Conservation (phyloP, 257 asterid genomes). For the Petrea volubilis region DNA sequence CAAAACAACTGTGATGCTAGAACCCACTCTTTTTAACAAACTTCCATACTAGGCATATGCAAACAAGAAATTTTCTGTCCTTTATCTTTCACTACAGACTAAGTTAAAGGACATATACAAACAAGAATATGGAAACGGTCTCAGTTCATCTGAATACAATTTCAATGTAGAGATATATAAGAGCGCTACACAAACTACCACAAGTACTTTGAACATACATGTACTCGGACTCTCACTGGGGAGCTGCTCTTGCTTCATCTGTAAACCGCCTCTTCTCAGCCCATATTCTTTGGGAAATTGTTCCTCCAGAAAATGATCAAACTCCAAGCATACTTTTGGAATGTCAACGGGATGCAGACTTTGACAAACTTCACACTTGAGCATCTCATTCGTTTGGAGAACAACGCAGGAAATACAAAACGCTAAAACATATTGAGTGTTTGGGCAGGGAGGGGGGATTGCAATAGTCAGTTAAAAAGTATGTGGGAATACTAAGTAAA, state of each 20-base stretch:
- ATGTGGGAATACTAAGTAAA: not conserved
- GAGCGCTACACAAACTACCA: not conserved
- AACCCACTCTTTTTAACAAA: not conserved
- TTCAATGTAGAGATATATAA: not conserved
- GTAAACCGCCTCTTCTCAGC: conserved; percentile 27
- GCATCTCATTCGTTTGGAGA: conserved; percentile 14
- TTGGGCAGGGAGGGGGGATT: not conserved
- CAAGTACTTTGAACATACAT: conserved; percentile 19
- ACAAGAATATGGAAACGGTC: not conserved
- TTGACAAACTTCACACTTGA: conserved; percentile 48
- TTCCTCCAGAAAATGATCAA: conserved; percentile 48
- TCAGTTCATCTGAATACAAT: not conserved
- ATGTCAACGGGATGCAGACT: conserved; percentile 43
- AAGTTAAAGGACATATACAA: not conserved
- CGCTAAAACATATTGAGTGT: conserved; percentile 15
- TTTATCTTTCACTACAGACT: not conserved
- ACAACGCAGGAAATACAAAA: conserved; percentile 36
- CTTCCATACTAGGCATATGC: not conserved
- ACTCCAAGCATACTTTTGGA: conserved; percentile 55
- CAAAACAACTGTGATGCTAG: not conserved
- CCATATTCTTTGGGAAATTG: conserved; percentile 45
- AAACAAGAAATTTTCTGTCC: too few species aligned
- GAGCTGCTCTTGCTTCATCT: conserved; percentile 31
- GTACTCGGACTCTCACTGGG: conserved; percentile 16
- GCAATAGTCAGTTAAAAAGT: not conserved